Evolutionary conservation across 2,329 filamentous ascomycete genomes (phyloP).

Genomic region (Metarhizium robertsii): DNA sequence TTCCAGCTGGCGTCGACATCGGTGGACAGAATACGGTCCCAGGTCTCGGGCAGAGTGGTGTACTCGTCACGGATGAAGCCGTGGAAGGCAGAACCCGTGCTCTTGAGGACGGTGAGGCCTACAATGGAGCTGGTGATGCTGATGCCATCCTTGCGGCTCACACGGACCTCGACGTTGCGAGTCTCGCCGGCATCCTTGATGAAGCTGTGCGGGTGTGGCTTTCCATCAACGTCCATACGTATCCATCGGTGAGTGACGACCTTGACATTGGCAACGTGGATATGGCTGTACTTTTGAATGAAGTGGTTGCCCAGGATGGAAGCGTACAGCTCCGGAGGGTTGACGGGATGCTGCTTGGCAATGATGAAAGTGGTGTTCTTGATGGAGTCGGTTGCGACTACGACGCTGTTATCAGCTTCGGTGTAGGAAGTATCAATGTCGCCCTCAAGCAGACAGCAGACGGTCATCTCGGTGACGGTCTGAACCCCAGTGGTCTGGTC

Average conservation of each 20-base stretch:
- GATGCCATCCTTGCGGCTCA: conserved; percentile 61
- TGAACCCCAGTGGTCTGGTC: conserved; percentile 70
- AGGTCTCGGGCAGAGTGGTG: conserved; percentile 82
- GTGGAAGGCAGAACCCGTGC: conserved; percentile 92
- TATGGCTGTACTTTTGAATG: conserved; percentile 78
- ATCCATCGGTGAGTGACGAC: conserved; percentile 86
- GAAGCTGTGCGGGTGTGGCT: conserved; percentile 93
- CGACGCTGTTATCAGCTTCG: conserved; percentile 82
- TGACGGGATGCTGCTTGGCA: conserved; percentile 87
- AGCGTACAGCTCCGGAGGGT: conserved; percentile 86
- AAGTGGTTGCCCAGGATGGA: conserved; percentile 82
- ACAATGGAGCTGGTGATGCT: conserved; percentile 68
- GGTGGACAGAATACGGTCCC: conserved; percentile 92
- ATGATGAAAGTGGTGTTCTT: conserved; percentile 97
- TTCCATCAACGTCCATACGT: conserved; percentile 76
- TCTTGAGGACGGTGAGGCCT: conserved; percentile 85
- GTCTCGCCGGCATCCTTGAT: conserved; percentile 82
- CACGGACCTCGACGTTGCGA: conserved; percentile 67
- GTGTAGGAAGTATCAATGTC: conserved; percentile 90
- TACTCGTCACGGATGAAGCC: conserved; percentile 89
- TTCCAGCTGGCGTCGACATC: conserved; percentile 82
- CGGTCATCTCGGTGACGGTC: conserved; percentile 88
- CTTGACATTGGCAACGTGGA: conserved; percentile 72
- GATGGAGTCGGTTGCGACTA: conserved; percentile 95
- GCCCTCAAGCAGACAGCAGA: conserved; percentile 86